Evolutionary conservation across 2,329 filamentous ascomycete genomes (phyloP).

Genomic region (Ceratocystis cubensis): DNA sequence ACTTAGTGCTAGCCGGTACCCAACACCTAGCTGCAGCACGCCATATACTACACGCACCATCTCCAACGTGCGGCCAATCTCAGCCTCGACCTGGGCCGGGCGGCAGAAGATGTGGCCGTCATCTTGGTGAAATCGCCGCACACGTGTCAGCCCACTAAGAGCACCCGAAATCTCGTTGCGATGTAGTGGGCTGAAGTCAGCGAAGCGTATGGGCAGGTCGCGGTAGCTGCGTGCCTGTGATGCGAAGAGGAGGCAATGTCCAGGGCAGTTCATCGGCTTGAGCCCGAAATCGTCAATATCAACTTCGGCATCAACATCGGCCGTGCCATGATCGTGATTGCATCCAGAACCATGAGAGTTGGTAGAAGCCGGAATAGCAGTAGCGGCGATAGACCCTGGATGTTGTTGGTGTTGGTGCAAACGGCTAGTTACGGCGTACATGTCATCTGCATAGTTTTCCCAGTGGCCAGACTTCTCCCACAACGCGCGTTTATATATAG

Average conservation of each 20-base stretch:
- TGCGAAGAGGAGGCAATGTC: slow-evolving; percentile 74
- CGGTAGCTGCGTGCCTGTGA: slow-evolving; percentile 62
- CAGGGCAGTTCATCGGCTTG: slow-evolving; percentile 90
- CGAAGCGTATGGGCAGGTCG: slow-evolving; percentile 70
- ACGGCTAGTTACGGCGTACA: slow-evolving; percentile 65
- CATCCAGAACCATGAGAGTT: slow-evolving; percentile 8
- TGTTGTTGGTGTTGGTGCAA: slow-evolving; percentile 24
- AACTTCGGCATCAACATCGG: slow-evolving; percentile 29
- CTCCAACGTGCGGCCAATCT: slow-evolving; percentile 60
- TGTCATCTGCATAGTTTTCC: slow-evolving; percentile 82
- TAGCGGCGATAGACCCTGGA: neutral
- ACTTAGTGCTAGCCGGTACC: slow-evolving; percentile 65
- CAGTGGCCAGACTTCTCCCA: slow-evolving; percentile 81
- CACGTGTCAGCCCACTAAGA: slow-evolving; percentile 67
- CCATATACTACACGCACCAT: slow-evolving; percentile 63
- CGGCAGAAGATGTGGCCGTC: slow-evolving; percentile 86
- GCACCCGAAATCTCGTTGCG: slow-evolving; percentile 76
- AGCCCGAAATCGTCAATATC: slow-evolving; percentile 63
- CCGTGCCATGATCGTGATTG: slow-evolving; percentile 27
- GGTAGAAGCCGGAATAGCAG: neutral
- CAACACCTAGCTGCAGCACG: slow-evolving; percentile 52
- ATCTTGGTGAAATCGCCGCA: slow-evolving; percentile 80
- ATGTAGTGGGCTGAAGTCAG: slow-evolving; percentile 79
- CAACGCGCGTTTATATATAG: slow-evolving; percentile 77
- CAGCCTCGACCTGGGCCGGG: slow-evolving; percentile 58